Evolutionary conservation across 257 asterid genomes (phyloP).

Genomic region (Nicotiana otophora): DNA sequence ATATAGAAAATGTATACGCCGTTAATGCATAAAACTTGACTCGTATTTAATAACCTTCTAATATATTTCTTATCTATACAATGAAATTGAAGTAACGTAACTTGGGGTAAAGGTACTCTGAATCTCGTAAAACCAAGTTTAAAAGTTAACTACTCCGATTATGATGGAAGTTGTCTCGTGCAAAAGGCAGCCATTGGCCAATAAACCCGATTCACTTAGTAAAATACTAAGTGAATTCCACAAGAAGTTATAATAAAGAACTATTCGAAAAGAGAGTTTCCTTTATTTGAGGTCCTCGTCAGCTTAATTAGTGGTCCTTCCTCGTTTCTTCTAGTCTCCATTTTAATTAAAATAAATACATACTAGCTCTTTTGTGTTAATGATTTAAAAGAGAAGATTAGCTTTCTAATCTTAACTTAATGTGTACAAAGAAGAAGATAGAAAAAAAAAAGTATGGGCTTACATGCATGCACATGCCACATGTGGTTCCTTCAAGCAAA

Average conservation of each 20-base stretch:
- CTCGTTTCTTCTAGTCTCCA: neutral
- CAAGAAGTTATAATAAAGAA: neutral
- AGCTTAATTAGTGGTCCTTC: neutral
- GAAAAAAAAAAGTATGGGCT: neutral
- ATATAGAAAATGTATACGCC: no score
- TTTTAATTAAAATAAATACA: neutral
- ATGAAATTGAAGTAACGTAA: neutral
- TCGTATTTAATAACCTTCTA: neutral
- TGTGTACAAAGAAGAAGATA: neutral
- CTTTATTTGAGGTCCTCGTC: constrained; percentile 4
- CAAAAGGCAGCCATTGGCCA: neutral
- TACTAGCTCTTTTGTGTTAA: neutral
- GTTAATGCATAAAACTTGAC: no score
- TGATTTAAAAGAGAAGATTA: neutral
- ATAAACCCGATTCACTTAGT: neutral
- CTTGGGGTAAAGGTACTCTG: constrained; percentile 1
- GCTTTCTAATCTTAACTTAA: neutral
- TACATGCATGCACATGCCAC: constrained; percentile 10
- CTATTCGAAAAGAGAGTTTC: constrained; percentile 1
- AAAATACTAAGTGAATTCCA: neutral
- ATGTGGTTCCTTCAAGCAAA: constrained; percentile 7
- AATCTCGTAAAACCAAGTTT: neutral
- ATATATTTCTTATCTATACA: neutral
- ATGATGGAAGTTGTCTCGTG: constrained; percentile 1
- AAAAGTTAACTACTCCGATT: neutral